Evolutionary conservation across 169 alveolate species (phyloP).

Genomic region (Plasmodium gaboni): DNA sequence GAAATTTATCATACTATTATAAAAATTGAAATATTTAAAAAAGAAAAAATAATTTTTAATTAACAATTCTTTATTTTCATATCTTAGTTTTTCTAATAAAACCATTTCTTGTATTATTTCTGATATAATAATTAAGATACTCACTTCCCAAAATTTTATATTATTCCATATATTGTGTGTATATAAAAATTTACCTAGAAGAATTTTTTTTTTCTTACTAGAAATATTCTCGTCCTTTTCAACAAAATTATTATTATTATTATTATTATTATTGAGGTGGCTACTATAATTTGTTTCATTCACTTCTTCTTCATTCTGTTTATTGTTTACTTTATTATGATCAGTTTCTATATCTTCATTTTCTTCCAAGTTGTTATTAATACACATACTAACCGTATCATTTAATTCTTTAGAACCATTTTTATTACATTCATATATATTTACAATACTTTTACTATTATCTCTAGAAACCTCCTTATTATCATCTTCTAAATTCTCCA

Average conservation of each 20-base stretch:
- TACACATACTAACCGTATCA: neutral
- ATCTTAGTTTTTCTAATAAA: slow-evolving; percentile 55
- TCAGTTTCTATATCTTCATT: neutral
- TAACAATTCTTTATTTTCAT: slow-evolving; percentile 63
- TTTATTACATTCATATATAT: slow-evolving; percentile 32
- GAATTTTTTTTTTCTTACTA: slow-evolving; percentile 3
- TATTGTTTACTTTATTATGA: neutral
- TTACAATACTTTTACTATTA: slow-evolving; percentile 16
- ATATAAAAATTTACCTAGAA: slow-evolving; percentile 44
- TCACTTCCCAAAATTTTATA: slow-evolving; percentile 65
- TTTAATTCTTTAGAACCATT: neutral
- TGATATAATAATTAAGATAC: slow-evolving; percentile 52
- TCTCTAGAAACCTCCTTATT: no score
- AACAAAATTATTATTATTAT: neutral
- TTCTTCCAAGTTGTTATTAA: neutral
- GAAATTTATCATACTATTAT: slow-evolving; percentile 56
- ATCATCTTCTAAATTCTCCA: neutral
- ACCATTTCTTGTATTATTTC: slow-evolving; percentile 63
- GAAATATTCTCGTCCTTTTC: neutral
- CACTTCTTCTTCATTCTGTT: neutral
- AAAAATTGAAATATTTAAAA: slow-evolving; percentile 60
- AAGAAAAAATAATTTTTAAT: slow-evolving; percentile 64
- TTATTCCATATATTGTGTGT: slow-evolving; percentile 52
- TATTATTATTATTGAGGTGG: neutral
- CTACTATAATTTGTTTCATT: neutral